Evolutionary conservation across 768 basidiomycete species (phyloP), one percentile per base, ranked within the genome.

Genomic region (Lactifluus pinguis): DNA sequence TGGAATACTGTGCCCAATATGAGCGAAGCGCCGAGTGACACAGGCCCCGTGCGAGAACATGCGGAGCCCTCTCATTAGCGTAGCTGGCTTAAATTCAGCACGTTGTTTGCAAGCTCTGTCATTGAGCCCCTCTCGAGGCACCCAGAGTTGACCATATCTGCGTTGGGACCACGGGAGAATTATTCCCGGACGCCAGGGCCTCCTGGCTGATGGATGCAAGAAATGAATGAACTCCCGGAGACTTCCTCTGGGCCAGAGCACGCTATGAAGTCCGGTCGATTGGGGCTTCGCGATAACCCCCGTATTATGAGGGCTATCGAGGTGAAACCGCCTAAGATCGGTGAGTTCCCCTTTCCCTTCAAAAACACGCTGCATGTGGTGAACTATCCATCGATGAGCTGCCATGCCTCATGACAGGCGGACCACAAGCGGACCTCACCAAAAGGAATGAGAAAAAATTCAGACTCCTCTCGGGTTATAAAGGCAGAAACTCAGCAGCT

Each of bases 381-480:
- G 52, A 29, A 44, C 32, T 30, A 36, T 49, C 61, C 56, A 62
- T 62, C 61, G 56, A 62, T 62, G 56, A 44, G 48, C 13, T 11
- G 38, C n/a, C n/a, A n/a, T n/a, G n/a, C 61, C 61, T 54, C 56
- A 62, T 54, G 61, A 58, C 25, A 39, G 19, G 19, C 39, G 21
- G 48, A 32, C 49, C 42, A 58, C 25, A 39, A 15, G 19, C 39
- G 21, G 48, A 32, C 49, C 42, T 51, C 49, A 42, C 30, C 47
- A 57, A 57, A 57, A 39, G 47, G 42, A 50, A 17, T 17, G 21
- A n/a, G 2, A 49, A 52, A 25, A 53, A 34, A 25, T 62, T 62
- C 56, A 49, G 41, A 50, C 61, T 62, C 61, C 61, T 49, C 61
- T 52, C 52, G 55, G 51, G 30, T 29, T 62, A 62, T 58, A 58